These are phyloP conservation scores for Tetrahymena thermophila DNA, from an alignment of 73 alveolate genomes.

Conservation along the genomic window DNA sequence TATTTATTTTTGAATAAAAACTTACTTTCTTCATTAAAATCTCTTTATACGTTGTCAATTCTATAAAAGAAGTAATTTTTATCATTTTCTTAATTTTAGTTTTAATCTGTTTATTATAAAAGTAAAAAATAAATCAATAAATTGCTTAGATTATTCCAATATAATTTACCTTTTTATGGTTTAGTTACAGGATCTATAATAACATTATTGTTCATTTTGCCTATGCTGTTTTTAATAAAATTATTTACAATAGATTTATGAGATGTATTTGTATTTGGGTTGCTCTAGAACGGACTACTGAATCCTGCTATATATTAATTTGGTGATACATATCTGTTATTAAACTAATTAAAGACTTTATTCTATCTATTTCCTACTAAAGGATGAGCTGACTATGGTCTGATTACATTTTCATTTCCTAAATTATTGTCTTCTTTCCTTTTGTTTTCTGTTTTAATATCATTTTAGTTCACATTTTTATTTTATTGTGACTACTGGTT, in stretches of 20 bases:
- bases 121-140: background rate
- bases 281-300: background rate
- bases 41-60: background rate
- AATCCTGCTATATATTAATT: background rate
- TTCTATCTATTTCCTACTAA: background rate
- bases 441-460: background rate
- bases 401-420: background rate
- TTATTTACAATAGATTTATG: background rate
- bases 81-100: background rate
- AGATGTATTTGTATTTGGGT: background rate
- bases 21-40: background rate
- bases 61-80: background rate
- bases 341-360: background rate
- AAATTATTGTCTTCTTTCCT: background rate
- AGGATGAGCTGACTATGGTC: background rate
- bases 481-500: background rate
- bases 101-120: background rate
- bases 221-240: background rate
- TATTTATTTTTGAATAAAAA: background rate
- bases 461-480: background rate
- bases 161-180: background rate
- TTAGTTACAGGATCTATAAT: background rate
- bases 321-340: background rate
- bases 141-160: background rate
- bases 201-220: background rate